phyloP scores from a whole-genome alignment of 1,284 basidiomycete species.

The Polyporus tsugae region DNA sequence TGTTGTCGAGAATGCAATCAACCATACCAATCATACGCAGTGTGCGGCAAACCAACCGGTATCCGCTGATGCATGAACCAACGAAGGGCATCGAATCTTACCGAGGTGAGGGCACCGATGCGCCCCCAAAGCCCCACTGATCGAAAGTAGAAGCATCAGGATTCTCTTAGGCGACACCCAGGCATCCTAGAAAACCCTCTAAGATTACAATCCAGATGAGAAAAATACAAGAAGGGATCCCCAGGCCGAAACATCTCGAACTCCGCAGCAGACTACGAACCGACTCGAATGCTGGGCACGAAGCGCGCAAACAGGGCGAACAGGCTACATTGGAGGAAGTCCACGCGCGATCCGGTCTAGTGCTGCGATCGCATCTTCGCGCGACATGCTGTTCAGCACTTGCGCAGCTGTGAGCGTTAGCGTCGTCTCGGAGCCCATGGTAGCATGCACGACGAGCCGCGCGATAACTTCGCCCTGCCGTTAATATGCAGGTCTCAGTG shows the following conservation, averaged over 20 bases:
- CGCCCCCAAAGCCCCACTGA: not conserved
- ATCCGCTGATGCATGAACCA: not conserved
- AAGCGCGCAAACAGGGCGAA: too few species aligned
- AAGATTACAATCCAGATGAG: not conserved
- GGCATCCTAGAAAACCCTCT: not conserved
- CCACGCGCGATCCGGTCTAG: conserved; percentile 35
- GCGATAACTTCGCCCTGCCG: conserved; percentile 84
- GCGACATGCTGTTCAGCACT: conserved; percentile 33
- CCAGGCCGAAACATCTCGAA: not conserved
- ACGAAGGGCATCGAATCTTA: not conserved
- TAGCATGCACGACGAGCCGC: conserved; percentile 76
- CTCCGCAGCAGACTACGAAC: not conserved
- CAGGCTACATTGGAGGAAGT: conserved; percentile 7
- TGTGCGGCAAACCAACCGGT: not conserved
- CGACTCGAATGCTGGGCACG: not conserved
- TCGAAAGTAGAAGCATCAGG: not conserved
- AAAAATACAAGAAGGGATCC: not conserved
- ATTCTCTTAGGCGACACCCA: not conserved
- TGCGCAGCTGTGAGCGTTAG: conserved; percentile 20
- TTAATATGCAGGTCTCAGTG: not conserved
- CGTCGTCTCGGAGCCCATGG: conserved; percentile 35
- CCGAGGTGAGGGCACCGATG: not conserved
- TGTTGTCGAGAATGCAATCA: not conserved
- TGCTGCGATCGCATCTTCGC: conserved; percentile 35
- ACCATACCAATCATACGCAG: not conserved